phyloP scores from a whole-genome alignment of 441 rosid genomes.

The Pelargonium australe region DNA sequence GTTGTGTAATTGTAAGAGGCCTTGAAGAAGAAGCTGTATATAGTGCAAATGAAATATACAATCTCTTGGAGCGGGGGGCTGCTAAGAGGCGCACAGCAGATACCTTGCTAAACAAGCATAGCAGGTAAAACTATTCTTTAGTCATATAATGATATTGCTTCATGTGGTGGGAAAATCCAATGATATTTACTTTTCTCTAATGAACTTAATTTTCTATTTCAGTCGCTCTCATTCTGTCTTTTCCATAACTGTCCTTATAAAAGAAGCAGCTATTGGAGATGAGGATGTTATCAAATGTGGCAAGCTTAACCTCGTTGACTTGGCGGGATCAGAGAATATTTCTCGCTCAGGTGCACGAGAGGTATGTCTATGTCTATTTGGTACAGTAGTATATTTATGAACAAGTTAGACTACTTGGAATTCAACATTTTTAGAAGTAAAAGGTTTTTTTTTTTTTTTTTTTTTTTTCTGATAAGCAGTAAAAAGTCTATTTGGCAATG shows the following conservation, averaged over 20 bases:
- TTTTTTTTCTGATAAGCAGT: no score
- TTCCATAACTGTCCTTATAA: slow-evolving; percentile 67
- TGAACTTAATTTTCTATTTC: slow-evolving; percentile 19
- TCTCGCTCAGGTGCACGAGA: slow-evolving; percentile 84
- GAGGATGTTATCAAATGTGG: slow-evolving; percentile 91
- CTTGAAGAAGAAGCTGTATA: slow-evolving; percentile 88
- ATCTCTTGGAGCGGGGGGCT: slow-evolving; percentile 75
- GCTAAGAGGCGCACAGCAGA: slow-evolving; percentile 80
- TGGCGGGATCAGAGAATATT: slow-evolving; percentile 95
- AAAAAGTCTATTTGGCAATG: no score
- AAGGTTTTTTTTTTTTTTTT: no score
- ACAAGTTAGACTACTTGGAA: neutral
- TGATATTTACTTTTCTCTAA: slow-evolving; percentile 3
- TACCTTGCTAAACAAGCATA: slow-evolving; percentile 79
- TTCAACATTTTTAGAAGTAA: neutral
- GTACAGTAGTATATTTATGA: neutral
- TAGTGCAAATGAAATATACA: slow-evolving; percentile 78
- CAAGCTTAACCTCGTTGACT: slow-evolving; percentile 92
- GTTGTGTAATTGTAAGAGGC: slow-evolving; percentile 81
- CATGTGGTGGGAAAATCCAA: neutral
- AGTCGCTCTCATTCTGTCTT: slow-evolving; percentile 95
- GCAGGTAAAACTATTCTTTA: slow-evolving; percentile 41
- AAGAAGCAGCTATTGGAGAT: slow-evolving; percentile 75
- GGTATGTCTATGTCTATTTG: slow-evolving; percentile 26
- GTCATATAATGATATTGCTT: neutral